Conservation (phyloP, 345 rosid species). For the Eucalyptus paniculata region DNA sequence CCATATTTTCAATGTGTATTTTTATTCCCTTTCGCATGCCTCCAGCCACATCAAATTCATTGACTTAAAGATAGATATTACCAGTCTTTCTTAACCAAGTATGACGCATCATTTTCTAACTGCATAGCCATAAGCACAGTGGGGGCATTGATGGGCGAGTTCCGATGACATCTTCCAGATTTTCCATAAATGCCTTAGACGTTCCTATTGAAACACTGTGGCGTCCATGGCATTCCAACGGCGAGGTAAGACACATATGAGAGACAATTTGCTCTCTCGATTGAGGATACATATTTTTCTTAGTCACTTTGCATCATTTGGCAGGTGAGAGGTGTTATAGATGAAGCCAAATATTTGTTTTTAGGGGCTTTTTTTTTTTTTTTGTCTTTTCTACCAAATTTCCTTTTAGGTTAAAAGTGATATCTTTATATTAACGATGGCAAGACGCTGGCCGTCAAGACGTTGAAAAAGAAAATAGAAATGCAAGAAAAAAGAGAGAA, state of each 20-base stretch:
- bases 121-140: neutral
- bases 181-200: slow-evolving; percentile 14
- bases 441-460: too few species aligned
- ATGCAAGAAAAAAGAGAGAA: too few species aligned
- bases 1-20: neutral
- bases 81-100: neutral
- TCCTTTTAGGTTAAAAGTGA: too few species aligned
- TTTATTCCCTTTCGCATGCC: neutral
- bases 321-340: slow-evolving; percentile 22
- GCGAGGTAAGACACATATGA: slow-evolving; percentile 6
- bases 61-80: neutral
- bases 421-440: too few species aligned
- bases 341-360: too few species aligned
- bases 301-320: neutral
- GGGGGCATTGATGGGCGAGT: slow-evolving; percentile 25
- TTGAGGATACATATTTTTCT: neutral
- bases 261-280: neutral
- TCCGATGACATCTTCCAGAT: slow-evolving; percentile 26
- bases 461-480: too few species aligned
- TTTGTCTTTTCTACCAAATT: too few species aligned
- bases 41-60: neutral
- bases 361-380: too few species aligned
- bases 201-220: slow-evolving; percentile 6
- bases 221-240: slow-evolving; percentile 25
- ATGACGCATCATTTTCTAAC: neutral